Base-by-base conservation (phyloP, 306 rosid species). In the Lagenaria siceraria region DNA sequence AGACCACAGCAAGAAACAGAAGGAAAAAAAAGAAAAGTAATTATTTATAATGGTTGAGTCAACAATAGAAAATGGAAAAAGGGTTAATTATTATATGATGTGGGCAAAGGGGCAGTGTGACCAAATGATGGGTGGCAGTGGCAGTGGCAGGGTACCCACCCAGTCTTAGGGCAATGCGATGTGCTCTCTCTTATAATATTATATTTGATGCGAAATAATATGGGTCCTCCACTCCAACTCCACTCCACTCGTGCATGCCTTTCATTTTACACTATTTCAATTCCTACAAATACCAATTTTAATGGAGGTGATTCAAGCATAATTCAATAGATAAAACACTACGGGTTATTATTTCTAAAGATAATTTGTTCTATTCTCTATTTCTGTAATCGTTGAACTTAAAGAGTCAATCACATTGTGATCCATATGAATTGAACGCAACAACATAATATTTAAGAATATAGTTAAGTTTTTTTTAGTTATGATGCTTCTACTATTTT, bases 191-290 rank as follows among this genome's bases (percentile, higher is more conserved):
- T 3, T 25, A n/a, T 61, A 15, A 4, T 49, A 17, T 38, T 40
- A 38, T 66, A 17, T 38, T 10, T 21, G 52, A 1, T 12, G 42
- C 53, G 12, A 14, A 22, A 1, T n/a, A 0, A 11, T 68, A 12
- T 42, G 74, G 75, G 75, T 46, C 75, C 75, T 69, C 12, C 2
- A 46, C 75, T 70, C 75, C 75, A 70, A 55, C 75, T 69, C 12
- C 2, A 46, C 75, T 70, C 75, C 75, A 70, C 75, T 70, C 75
- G 75, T 70, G 75, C 75, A 70, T 70, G 75, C 75, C 74, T 70
- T 66, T 24, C 1, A 70, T 70, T 25, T 70, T 24, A 70, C 74
- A 70, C 74, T 21, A 68, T 33, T 40, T 13, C 74, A 68, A 40
- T 10, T 59, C 65, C 14, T 59, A 24, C 64, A 11, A 59, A 59